Evolutionary conservation across 2,329 filamentous ascomycete genomes (phyloP).

Genomic region (Helotiales sp.): DNA sequence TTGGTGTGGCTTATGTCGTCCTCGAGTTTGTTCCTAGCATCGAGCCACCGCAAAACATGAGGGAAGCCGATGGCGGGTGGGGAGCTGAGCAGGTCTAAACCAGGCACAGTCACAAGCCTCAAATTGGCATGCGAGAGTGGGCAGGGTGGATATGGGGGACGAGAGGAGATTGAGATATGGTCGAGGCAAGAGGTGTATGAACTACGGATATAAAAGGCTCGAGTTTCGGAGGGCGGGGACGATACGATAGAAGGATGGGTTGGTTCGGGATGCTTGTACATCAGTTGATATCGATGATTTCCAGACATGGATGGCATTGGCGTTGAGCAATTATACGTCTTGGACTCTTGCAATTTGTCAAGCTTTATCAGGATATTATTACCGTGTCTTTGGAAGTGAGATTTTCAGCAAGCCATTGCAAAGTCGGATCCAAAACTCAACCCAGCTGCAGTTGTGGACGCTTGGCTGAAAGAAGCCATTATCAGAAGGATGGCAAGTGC

Average conservation of each 20-base stretch:
- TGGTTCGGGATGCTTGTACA: background rate
- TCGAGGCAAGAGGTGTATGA: background rate
- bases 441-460: too few relatives aligned
- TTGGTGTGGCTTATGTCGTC: constrained; percentile 75
- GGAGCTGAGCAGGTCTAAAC: constrained; percentile 35
- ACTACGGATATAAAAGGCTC: background rate
- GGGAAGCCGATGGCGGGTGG: constrained; percentile 36
- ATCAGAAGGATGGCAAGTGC: too few relatives aligned
- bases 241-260: constrained; percentile 2
- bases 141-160: background rate
- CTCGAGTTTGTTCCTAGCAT: constrained; percentile 80
- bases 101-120: background rate
- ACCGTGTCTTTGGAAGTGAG: too few relatives aligned
- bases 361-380: too few relatives aligned
- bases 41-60: constrained; percentile 60
- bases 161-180: background rate
- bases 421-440: too few relatives aligned
- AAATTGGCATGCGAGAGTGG: background rate
- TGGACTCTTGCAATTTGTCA: too few relatives aligned
- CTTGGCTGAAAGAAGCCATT: too few relatives aligned
- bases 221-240: background rate
- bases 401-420: too few relatives aligned
- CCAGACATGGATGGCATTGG: background rate
- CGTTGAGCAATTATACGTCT: background rate
- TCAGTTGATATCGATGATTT: background rate